Base-by-base conservation (phyloP, 2,329 filamentous ascomycete genomes). In the Xylariaceae sp. region DNA sequence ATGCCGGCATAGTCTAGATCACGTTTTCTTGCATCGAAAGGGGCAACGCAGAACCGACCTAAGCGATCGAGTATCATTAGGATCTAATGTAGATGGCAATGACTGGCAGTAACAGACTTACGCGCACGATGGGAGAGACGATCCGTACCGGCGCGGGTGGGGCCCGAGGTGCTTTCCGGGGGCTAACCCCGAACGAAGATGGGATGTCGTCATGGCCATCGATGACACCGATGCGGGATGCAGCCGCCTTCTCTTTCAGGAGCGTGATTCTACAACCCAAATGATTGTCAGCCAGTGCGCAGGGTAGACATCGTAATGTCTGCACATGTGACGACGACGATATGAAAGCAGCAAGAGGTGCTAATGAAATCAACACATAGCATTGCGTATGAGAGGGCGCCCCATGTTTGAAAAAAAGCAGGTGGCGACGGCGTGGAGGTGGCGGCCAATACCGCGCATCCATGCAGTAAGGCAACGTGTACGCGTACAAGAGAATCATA, bases 171-270 rank as follows among this genome's bases (percentile, higher is more conserved):
- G 52, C 52, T 43, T 50, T 52, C 40, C 48, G 54, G 48, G 50
- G 48, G 36, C 24, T 46, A 34, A n/a, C n/a, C n/a, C 47, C 43
- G 41, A 49, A 49, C 32, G 49, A 40, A 13, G 50, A 47, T 19
- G 47, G 4, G 17, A 23, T 31, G 31, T 29, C 32, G 29, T 38
- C 36, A 40, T 47, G 30, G 44, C 44, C 37, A 44, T 69, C 64
- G 37, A 63, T 61, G 48, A 71, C 61, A 46, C 70, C 67, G 37
- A 74, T 62, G 46, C 68, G 63, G 52, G 65, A 67, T 31, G 71
- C 70, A 14, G 66, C 67, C 5, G 69, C 72, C 54, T 74, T 70
- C 56, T 74, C 70, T 50, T 70, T 70, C 44, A 75, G 62, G 47
- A 71, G 61, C 21, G 62, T 54, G 48, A 76, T 62, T 46, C 71